phyloP scores from a whole-genome alignment of 1,139 yeast species.

The Kodamaea arcana region DNA sequence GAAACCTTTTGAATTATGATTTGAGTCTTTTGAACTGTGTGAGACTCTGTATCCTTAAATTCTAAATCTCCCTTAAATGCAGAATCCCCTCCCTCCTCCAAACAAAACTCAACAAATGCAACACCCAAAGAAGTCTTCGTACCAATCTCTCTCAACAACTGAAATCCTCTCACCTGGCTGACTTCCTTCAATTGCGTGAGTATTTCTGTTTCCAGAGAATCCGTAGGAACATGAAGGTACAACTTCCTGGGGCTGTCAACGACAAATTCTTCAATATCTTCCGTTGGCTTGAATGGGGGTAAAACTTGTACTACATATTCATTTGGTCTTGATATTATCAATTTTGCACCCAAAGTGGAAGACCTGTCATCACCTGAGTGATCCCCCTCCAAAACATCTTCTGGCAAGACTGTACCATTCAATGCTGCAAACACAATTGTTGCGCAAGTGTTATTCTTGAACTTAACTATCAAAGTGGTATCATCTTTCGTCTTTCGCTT shows the following conservation, averaged over 20 bases:
- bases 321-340: conserved; percentile 52
- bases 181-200: conserved; percentile 20
- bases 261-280: conserved; percentile 23
- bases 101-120: conserved; percentile 35
- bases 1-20: conserved; percentile 14
- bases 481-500: conserved; percentile 35
- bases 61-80: no score
- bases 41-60: no score
- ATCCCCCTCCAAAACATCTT: conserved; percentile 25
- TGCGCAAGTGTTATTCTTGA: conserved; percentile 53
- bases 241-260: conserved; percentile 36
- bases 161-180: conserved; percentile 25
- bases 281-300: conserved; percentile 14
- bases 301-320: conserved; percentile 51
- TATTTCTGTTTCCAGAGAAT: conserved; percentile 25
- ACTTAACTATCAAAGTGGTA: conserved; percentile 45
- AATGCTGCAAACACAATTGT: conserved; percentile 54
- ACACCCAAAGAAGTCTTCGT: conserved; percentile 37
- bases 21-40: conserved; percentile 15
- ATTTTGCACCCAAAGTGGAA: conserved; percentile 9
- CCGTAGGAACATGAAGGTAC: conserved; percentile 24
- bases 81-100: conserved; percentile 10
- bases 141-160: conserved; percentile 33
- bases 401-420: conserved; percentile 32
- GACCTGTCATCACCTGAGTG: conserved; percentile 11